Percentiles rank a stretch among this genome's conserved stretches.
phyloP scores from a whole-genome alignment of 306 rosid genomes.

The Quercus mongolica region DNA sequence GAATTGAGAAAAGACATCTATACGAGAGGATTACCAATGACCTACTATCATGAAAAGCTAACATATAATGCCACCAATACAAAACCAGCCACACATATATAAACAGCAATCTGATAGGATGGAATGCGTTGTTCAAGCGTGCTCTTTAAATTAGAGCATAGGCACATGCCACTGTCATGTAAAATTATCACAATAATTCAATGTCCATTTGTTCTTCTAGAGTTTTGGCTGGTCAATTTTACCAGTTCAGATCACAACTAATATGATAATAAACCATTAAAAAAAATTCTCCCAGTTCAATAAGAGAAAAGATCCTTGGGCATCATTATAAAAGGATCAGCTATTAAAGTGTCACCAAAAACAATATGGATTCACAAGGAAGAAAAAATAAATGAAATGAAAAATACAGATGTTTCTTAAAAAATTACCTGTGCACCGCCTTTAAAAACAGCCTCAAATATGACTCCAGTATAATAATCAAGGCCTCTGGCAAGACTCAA shows the following conservation, averaged over 20 bases:
- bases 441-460: constrained; percentile 87
- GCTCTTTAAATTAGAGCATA: neutral
- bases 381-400: neutral
- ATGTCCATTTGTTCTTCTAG: neutral
- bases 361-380: neutral
- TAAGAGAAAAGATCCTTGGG: neutral
- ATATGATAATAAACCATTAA: neutral
- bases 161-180: neutral
- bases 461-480: constrained; percentile 92
- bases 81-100: neutral
- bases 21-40: neutral
- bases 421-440: constrained; percentile 78
- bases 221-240: neutral
- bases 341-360: no score
- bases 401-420: neutral
- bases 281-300: neutral
- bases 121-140: neutral
- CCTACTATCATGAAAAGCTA: neutral
- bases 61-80: neutral
- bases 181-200: neutral
- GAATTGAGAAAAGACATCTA: neutral
- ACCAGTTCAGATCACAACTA: neutral
- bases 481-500: constrained; percentile 97
- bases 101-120: neutral
- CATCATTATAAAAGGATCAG: neutral